Percentiles rank a stretch among this genome's conserved stretches.
phyloP scores from a whole-genome alignment of 495 filamentous ascomycete genomes.

The Aspergillus heteromorphus region DNA sequence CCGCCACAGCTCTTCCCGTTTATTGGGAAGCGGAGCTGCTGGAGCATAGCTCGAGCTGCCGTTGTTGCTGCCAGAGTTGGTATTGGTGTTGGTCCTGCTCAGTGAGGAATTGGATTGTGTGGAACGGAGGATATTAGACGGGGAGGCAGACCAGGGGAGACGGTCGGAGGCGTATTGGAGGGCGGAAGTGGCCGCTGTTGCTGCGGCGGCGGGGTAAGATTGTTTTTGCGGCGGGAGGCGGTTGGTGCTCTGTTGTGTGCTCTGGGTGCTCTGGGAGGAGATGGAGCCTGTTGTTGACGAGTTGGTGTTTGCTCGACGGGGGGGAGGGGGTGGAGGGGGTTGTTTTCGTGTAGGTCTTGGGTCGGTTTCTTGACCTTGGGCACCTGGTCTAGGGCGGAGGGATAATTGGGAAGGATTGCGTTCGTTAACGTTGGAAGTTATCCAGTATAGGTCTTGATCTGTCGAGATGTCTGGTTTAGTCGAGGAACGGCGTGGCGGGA shows the following conservation, averaged over 20 bases:
- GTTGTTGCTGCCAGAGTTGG: background rate
- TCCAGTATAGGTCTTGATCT: constrained; percentile 13
- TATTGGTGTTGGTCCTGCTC: constrained; percentile 13
- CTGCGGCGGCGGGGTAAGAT: constrained; percentile 8
- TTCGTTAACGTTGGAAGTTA: background rate
- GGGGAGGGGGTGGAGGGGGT: constrained; percentile 24
- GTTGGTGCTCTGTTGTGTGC: background rate
- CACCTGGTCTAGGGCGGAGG: background rate
- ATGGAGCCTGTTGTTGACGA: constrained; percentile 13
- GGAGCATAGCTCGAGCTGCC: too few relatives aligned
- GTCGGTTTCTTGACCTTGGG: background rate
- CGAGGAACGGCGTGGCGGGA: constrained; percentile 35
- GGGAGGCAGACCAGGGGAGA: constrained; percentile 20
- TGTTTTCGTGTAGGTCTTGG: constrained; percentile 15
- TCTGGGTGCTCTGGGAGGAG: background rate
- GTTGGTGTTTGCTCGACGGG: constrained; percentile 31
- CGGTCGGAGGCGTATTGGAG: constrained; percentile 33
- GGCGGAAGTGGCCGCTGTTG: constrained; percentile 20
- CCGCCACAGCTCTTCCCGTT: constrained; percentile 80
- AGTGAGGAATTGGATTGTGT: constrained; percentile 28
- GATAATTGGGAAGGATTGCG: background rate
- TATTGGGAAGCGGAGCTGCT: constrained; percentile 46
- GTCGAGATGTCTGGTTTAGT: constrained; percentile 18
- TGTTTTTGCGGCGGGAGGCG: constrained; percentile 16
- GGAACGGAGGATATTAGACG: constrained; percentile 16